Evolutionary conservation across 768 basidiomycete species (phyloP).

Genomic region (Termitomyces sp.): DNA sequence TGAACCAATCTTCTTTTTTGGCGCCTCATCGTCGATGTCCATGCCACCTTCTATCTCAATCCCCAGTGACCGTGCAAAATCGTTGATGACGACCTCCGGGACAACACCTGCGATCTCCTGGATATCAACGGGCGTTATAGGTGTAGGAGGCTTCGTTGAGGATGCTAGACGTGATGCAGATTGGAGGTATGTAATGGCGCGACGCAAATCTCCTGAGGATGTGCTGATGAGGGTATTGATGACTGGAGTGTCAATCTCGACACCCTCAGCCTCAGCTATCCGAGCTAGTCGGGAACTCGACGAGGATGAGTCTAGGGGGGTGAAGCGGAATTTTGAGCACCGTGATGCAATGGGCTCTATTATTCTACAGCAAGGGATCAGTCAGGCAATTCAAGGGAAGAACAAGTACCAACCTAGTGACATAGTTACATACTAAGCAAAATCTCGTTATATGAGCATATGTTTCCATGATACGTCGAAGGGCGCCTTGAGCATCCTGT

Average conservation of each 20-base stretch:
- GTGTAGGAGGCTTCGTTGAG: slow-evolving; percentile 66
- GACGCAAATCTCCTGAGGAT: slow-evolving; percentile 90
- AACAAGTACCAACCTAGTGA: slow-evolving; percentile 69
- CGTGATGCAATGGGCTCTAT: slow-evolving; percentile 98
- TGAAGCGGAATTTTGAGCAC: slow-evolving; percentile 98
- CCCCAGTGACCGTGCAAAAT: slow-evolving; percentile 70
- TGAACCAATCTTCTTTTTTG: slow-evolving; percentile 27
- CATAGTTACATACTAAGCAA: slow-evolving; percentile 98
- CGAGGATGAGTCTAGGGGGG: slow-evolving; percentile 79
- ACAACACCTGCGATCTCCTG: slow-evolving; percentile 98
- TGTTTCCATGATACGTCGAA: slow-evolving; percentile 99
- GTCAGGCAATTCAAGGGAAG: background rate
- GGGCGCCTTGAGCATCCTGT: slow-evolving; percentile 95
- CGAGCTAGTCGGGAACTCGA: slow-evolving; percentile 71
- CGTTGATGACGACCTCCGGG: slow-evolving; percentile 65
- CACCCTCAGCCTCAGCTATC: slow-evolving; percentile 75
- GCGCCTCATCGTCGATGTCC: slow-evolving; percentile 45
- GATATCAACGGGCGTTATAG: slow-evolving; percentile 75
- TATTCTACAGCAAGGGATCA: slow-evolving; percentile 54
- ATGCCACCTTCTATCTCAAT: slow-evolving; percentile 56
- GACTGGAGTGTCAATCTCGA: slow-evolving; percentile 55
- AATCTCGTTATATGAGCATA: slow-evolving; percentile 96
- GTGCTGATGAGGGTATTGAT: slow-evolving; percentile 71
- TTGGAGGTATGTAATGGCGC: slow-evolving; percentile 96
- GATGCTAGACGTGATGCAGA: slow-evolving; percentile 87